Base-by-base conservation (phyloP, 2,329 filamentous ascomycete species). In the Chaetomiaceae sp. region DNA sequence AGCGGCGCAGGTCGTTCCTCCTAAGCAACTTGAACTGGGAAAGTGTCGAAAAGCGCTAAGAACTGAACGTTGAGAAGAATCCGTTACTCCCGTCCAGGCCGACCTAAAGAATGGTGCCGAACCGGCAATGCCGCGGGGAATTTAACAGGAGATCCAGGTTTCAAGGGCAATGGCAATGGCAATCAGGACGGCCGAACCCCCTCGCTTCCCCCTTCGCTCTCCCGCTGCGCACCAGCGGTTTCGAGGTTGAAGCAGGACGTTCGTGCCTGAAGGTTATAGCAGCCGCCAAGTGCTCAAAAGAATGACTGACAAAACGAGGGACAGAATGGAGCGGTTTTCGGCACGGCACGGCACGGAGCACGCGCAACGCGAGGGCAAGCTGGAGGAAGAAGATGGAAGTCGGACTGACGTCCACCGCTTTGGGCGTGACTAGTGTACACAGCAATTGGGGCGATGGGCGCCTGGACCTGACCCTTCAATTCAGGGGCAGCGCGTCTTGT, bases 81-180 rank as follows among this genome's bases (percentile, higher is more conserved):
- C 22, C 5, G 22, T 6, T n/a, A n/a, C n/a, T n/a, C n/a, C n/a
- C 15, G 15, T 19, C 18, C 19, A 37, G 14, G 7, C 20, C 10
- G 18, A 11, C 19, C 41, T 42, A 32, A 8, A 33, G 45, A 39
- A 30, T 14, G 14, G 29, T 6, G 12, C 12, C 15, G 12, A n/a
- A 14, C 11, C 29, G 22, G 38, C 27, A 42, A 39, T 35, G 24
- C 49, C 46, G 46, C 36, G 40, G 14, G 33, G 42, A 42, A 51
- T 53, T 56, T 51, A 52, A 47, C 50, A 52, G 41, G 20, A 39
- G 22, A 6, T 24, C 9, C 22, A 24, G n/a, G 53, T 56, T 54
- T 55, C 55, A 54, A 55, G 46, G 49, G 51, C 49, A 52, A 53
- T 42, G 35, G 42, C 48, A 49, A 36, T 22, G 19, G 36, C 17